Percentiles rank a stretch among this genome's conserved stretches.
Evolutionary conservation across 2,329 filamentous ascomycete genomes (phyloP).

Genomic region (Ceratocystis cacaofunesta): DNA sequence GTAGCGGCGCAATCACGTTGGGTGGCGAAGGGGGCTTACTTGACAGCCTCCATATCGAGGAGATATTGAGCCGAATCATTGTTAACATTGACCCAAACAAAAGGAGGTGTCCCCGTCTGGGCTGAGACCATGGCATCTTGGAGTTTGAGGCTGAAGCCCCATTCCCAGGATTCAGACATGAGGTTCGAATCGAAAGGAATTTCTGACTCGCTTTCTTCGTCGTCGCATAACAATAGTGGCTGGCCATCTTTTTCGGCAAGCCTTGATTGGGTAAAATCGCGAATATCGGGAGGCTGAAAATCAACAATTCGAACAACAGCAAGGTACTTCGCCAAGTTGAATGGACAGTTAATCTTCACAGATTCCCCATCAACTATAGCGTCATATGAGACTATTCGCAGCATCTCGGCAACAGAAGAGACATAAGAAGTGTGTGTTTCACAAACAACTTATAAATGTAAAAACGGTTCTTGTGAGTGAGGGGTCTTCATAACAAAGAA

Average conservation of each 20-base stretch:
- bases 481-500: not conserved
- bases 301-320: slow-evolving; percentile 64
- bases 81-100: slow-evolving; percentile 51
- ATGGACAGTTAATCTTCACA: slow-evolving; percentile 42
- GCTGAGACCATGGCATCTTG: slow-evolving; percentile 43
- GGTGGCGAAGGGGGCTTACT: slow-evolving; percentile 22
- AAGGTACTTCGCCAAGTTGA: slow-evolving; percentile 58
- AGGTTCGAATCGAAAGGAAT: not conserved
- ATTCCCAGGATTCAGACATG: slow-evolving; percentile 49
- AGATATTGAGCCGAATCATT: slow-evolving; percentile 38
- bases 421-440: slow-evolving; percentile 4
- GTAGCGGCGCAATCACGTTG: not conserved
- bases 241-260: slow-evolving; percentile 33
- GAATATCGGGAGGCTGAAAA: slow-evolving; percentile 54
- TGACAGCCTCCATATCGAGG: slow-evolving; percentile 32
- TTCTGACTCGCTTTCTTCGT: slow-evolving; percentile 21
- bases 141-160: slow-evolving; percentile 67
- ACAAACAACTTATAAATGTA: slow-evolving; percentile 21
- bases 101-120: slow-evolving; percentile 19
- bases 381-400: not conserved
- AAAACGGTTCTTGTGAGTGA: not conserved
- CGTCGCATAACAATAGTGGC: slow-evolving; percentile 32
- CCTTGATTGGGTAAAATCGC: slow-evolving; percentile 50
- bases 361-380: not conserved
- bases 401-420: slow-evolving; percentile 23